These are phyloP conservation scores for Achlya hypogyna DNA, from an alignment of 352 stramenopile species.

Conservation along the genomic window DNA sequence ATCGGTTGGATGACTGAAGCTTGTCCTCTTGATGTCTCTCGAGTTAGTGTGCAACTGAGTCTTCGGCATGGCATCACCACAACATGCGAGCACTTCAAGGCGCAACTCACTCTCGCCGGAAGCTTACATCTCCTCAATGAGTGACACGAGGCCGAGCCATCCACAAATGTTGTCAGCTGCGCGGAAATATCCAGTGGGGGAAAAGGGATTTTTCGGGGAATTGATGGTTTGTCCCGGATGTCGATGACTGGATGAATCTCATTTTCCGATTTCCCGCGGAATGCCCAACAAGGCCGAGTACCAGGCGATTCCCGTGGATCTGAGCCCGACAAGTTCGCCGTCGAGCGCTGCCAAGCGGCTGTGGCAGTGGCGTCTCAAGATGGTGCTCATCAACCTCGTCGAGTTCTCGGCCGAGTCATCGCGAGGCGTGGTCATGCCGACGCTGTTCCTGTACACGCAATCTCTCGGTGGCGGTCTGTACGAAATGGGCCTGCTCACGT, in stretches of 20 bases:
- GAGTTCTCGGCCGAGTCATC: constrained; percentile 74
- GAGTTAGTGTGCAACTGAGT: too few species aligned
- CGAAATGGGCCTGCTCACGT: constrained; percentile 76
- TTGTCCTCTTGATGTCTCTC: too few species aligned
- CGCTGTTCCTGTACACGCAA: constrained; percentile 78
- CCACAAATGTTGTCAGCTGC: too few species aligned
- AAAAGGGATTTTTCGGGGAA: neutral
- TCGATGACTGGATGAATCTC: too few species aligned
- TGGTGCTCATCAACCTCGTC: constrained; percentile 78
- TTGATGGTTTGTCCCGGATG: too few species aligned
- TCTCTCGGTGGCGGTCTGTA: constrained; percentile 62
- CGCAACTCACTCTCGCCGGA: too few species aligned
- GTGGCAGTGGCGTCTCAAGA: constrained; percentile 65
- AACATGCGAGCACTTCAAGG: too few species aligned
- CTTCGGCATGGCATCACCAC: too few species aligned
- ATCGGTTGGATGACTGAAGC: too few species aligned
- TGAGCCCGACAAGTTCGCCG: neutral
- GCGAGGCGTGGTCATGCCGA: constrained; percentile 63
- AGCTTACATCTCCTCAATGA: too few species aligned
- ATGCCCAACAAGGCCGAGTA: constrained; percentile 1
- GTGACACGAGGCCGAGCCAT: too few species aligned
- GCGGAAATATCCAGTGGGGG: neutral
- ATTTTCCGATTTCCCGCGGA: neutral
- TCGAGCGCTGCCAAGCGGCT: constrained; percentile 20
- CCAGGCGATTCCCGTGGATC: neutral